phyloP scores from a whole-genome alignment of 2,329 filamentous ascomycete species.

The Hortaea sp. region DNA sequence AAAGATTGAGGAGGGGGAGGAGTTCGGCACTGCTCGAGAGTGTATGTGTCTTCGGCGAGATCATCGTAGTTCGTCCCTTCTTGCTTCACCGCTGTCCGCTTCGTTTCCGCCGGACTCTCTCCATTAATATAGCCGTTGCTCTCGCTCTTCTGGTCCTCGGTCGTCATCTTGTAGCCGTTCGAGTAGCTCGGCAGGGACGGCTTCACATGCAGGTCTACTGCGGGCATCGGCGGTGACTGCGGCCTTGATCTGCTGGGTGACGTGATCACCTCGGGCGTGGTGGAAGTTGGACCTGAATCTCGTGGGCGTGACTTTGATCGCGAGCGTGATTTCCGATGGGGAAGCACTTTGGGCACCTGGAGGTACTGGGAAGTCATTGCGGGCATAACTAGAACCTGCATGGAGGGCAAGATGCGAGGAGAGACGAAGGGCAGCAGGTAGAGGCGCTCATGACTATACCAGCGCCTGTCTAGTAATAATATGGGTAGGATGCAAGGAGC shows the following conservation, averaged over 20 bases:
- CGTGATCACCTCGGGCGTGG: constrained; percentile 12
- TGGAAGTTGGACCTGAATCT: constrained; percentile 6
- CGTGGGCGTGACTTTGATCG: constrained; percentile 20
- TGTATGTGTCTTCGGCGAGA: constrained; percentile 24
- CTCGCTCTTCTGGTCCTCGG: not conserved
- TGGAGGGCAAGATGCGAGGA: not conserved
- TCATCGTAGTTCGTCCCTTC: constrained; percentile 23
- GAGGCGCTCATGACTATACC: not conserved
- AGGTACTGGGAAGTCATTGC: constrained; percentile 21
- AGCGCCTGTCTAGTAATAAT: not conserved
- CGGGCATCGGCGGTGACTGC: constrained; percentile 15
- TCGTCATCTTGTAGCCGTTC: constrained; percentile 1
- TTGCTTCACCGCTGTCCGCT: constrained; percentile 4
- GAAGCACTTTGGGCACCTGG: constrained; percentile 27
- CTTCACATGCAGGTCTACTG: constrained; percentile 9
- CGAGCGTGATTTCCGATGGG: constrained; percentile 23
- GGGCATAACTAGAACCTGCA: constrained; percentile 10
- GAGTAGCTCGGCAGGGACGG: constrained; percentile 5
- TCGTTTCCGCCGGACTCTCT: not conserved
- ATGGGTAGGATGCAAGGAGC: not conserved
- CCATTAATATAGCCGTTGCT: constrained; percentile 9
- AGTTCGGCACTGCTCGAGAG: constrained; percentile 18
- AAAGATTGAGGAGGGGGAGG: constrained; percentile 21
- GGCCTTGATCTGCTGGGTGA: constrained; percentile 14
- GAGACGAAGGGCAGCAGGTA: not conserved